phyloP scores from a whole-genome alignment of 2,329 filamentous ascomycete species.

The Coniochaeta sp. region DNA sequence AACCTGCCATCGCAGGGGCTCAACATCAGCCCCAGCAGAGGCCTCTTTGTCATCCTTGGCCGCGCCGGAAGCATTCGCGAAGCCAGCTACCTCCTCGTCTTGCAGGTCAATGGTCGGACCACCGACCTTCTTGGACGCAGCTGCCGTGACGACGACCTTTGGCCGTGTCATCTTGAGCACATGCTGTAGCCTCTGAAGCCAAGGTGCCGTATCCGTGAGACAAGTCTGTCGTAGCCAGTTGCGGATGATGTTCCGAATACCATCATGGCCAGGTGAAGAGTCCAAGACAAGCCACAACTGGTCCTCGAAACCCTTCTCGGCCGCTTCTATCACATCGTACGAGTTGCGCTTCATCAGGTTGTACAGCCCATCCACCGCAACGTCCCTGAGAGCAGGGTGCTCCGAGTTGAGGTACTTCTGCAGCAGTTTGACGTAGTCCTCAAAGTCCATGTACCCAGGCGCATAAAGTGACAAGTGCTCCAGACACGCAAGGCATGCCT shows the following conservation, averaged over 20 bases:
- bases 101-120: conserved; percentile 68
- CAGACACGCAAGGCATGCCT: conserved; percentile 72
- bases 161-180: conserved; percentile 82
- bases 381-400: conserved; percentile 63
- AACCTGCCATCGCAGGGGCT: conserved; percentile 91
- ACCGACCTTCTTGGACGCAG: conserved; percentile 35
- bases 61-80: conserved; percentile 66
- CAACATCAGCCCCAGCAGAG: conserved; percentile 58
- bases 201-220: conserved; percentile 69
- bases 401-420: conserved; percentile 71
- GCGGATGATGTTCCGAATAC: conserved; percentile 77
- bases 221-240: conserved; percentile 94
- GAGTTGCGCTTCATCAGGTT: conserved; percentile 94
- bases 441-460: conserved; percentile 77
- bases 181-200: conserved; percentile 82
- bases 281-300: conserved; percentile 89
- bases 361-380: conserved; percentile 81
- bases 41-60: conserved; percentile 49
- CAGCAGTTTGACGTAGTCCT: conserved; percentile 73
- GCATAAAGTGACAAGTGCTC: conserved; percentile 93
- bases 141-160: conserved; percentile 49
- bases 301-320: conserved; percentile 75
- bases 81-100: conserved; percentile 95
- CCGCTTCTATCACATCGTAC: conserved; percentile 70
- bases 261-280: conserved; percentile 64